Evolutionary conservation across 805 yeast genomes (phyloP), one percentile per base, ranked within the genome.

Genomic region (Lachancea quebecensis): DNA sequence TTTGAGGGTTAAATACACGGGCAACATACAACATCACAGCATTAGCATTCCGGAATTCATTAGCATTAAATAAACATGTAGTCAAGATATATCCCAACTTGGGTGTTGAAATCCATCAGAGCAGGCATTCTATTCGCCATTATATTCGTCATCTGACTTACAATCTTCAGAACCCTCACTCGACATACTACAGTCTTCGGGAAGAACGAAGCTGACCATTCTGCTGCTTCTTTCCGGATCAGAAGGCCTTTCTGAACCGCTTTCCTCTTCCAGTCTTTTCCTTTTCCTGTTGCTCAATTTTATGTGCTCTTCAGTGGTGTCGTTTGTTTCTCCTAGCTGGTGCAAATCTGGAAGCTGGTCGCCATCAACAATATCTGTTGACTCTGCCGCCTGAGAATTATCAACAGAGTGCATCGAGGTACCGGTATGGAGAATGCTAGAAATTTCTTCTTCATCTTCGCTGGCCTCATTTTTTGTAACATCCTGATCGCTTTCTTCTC

Each of bases 1-100:
- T 73, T 36, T 59, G 54, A 47, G 25, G 33, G 34, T 14, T 7
- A 30, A 29, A 11, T 18, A 15, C 2, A 28, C 34, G 8, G 6
- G 34, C 34, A 31, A 14, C 34, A 31, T 31, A 31, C 15, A 31
- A 8, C 34, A 35, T 10, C 37, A 35, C 17, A 38, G 32, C 27
- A 35, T 31, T 17, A 39, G 31, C 41, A 35, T 39, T 37, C 7
- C 25, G 25, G 25, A 21, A 21, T 21, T 21, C 25, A 21, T 21
- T 21, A 21, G 25, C 25, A 21, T 21, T 21, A 21, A 21, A 4
- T 21, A 21, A 21, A 21, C 7, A 21, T 4, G 25, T 21, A 21
- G 7, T 21, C 25, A 21, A 21, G 7, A 21, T 4, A 21, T 21
- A 21, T 21, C 4, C 7, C 7, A 21, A 21, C 25, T 21, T n/a